phyloP scores from a whole-genome alignment of 768 basidiomycete species.

The Lactarius akahatsu region DNA sequence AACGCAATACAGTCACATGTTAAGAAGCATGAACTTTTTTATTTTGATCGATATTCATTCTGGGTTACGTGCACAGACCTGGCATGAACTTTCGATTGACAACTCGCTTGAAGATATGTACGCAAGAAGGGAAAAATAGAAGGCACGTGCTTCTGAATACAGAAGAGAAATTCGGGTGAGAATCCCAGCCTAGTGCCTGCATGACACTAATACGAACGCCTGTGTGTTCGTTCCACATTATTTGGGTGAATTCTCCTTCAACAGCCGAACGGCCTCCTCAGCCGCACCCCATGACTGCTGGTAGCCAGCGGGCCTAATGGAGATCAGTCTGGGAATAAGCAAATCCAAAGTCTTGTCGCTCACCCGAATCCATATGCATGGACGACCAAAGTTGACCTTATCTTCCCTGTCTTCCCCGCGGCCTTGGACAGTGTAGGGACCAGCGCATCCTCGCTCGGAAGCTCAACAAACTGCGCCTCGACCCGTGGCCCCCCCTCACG shows the following conservation, averaged over 20 bases:
- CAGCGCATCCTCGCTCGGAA: constrained; percentile 38
- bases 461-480: constrained; percentile 45
- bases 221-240: background rate
- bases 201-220: background rate
- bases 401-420: constrained; percentile 20
- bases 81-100: background rate
- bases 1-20: background rate
- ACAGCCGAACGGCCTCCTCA: constrained; percentile 30
- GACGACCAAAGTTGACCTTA: constrained; percentile 40
- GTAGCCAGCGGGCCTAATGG: constrained; percentile 33
- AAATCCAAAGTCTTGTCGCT: constrained; percentile 30
- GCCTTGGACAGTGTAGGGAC: constrained; percentile 28
- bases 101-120: background rate
- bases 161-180: background rate
- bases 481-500: constrained; percentile 56
- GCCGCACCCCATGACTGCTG: constrained; percentile 36
- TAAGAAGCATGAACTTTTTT: background rate
- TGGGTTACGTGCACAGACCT: too few species aligned
- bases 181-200: background rate
- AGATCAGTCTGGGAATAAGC: constrained; percentile 6
- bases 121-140: too few species aligned
- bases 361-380: constrained; percentile 66
- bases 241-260: constrained; percentile 25
- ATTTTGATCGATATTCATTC: too few species aligned
- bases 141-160: background rate